Percentiles rank a stretch among this genome's conserved stretches.
Evolutionary conservation across 345 rosid species (phyloP).

Genomic region (Nephelium lappaceum): DNA sequence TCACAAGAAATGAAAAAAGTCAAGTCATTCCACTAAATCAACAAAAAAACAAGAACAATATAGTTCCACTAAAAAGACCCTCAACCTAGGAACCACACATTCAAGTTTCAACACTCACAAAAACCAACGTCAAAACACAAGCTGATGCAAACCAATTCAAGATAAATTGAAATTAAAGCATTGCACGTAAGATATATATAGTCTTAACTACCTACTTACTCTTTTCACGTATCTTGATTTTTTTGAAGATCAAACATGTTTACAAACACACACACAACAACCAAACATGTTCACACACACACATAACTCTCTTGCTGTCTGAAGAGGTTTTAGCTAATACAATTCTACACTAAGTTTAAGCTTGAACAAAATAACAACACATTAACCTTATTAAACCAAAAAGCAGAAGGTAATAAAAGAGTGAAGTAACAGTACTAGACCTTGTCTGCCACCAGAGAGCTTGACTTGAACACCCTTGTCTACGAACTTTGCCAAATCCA

Average conservation of each 20-base stretch:
- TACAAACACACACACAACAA: not conserved
- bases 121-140: not conserved
- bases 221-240: not conserved
- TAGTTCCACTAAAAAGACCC: not conserved
- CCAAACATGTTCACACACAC: not conserved
- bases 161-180: not conserved
- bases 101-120: not conserved
- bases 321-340: not conserved
- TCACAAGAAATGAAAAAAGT: not conserved
- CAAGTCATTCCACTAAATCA: slow-evolving; percentile 2
- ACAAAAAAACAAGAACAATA: not conserved
- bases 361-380: not conserved
- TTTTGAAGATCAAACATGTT: not conserved
- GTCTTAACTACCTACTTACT: not conserved
- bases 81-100: not conserved
- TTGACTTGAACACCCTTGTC: slow-evolving; percentile 99
- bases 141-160: not conserved
- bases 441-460: slow-evolving; percentile 98
- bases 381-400: not conserved
- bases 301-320: not conserved
- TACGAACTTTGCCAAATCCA: slow-evolving; percentile 96
- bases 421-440: slow-evolving; percentile 30
- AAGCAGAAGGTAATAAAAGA: not conserved
- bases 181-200: not conserved
- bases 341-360: not conserved